Base-by-base conservation (phyloP, 306 rosid species). In the Mimosa bimucronata region DNA sequence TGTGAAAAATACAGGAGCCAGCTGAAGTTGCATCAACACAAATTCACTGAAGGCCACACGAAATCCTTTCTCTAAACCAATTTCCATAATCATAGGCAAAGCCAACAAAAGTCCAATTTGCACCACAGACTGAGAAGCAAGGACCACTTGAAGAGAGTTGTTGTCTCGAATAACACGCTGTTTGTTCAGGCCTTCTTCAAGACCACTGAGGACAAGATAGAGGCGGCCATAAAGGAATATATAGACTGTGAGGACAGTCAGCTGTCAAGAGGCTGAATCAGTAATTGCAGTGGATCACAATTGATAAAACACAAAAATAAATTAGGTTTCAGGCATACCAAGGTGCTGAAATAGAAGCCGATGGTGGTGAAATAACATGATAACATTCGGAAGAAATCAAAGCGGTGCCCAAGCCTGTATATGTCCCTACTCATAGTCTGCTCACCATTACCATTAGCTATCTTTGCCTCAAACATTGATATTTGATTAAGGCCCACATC, bases 401-500 rank as follows among this genome's bases (percentile, higher is more conserved):
- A 94, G 52, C 97, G 92, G 81, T 94, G 98, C 3, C 98, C 98
- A 73, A 94, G 97, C 83, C 98, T 88, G 55, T 92, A 94, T 48
- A 94, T 86, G 87, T 94, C 98, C 57, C 97, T 94, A 80, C 98
- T 94, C 87, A 94, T 69, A 21, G 98, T 94, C 92, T 90, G 98
- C 79, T 94, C 97, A 4, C 98, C 97, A 3, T 94, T 94, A 37
- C 98, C 98, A 65, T 91, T 93, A 61, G 98, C 95, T 64, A 94
- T 92, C 82, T 94, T 94, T 75, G 98, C 98, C 88, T 94, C 98
- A 83, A 94, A 94, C 91, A 88, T 91, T 14, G 98, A 94, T 83
- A 94, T 94, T 88, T 94, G 98, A 85, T 94, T 91, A 45, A 94
- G 97, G 83, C 98, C 97, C 55, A 94, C 98, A 38, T 94, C 97